Evolutionary conservation across 2,329 filamentous ascomycete species (phyloP), one percentile per base, ranked within the genome.

Genomic region (Xylariaceae sp.): DNA sequence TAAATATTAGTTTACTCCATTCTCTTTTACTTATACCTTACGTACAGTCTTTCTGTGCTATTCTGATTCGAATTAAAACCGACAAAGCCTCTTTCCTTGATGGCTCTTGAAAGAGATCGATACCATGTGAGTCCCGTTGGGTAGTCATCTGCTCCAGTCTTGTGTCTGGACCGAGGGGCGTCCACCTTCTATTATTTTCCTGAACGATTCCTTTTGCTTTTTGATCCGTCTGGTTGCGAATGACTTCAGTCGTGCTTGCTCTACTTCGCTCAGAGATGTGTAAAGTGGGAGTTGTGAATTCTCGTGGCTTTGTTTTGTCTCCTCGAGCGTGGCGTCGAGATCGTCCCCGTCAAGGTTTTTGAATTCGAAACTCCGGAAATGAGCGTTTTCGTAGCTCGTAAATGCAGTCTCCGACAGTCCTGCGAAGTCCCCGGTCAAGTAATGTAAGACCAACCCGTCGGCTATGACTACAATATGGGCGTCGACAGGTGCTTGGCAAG

Each of bases 381-480:
- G 83, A 42, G 81, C 80, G 63, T 89, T 89, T 12, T 61, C 61
- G 85, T 86, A 90, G 6, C 76, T 80, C 8, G 85, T 88, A 38
- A 70, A 67, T 37, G 44, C 47, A 1, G 47, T 39, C 7, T 70
- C 57, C 58, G 65, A 61, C 19, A 77, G 74, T 36, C 81, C 84
- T 42, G 79, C 73, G 80, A 83, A 93, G 60, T 95, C 88, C 51
- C 88, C 79, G 1, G 87, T 92, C 53, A 95, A 69, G 59, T 87
- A 93, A 64, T 95, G 89, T 57, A 93, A 63, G 55, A 90, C 86
- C 1, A 85, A 86, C 4, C 88, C 88, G 60, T 95, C 89, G 6
- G 86, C 85, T 4, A 93, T 86, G 2, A 89, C 75, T 0, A 84
- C 79, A 27, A 94, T 79, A 57, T 90, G 77, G n/a, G 68, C 72